Evolutionary conservation across 805 yeast genomes (phyloP).

Genomic region (Yamadazyma kitorensis): DNA sequence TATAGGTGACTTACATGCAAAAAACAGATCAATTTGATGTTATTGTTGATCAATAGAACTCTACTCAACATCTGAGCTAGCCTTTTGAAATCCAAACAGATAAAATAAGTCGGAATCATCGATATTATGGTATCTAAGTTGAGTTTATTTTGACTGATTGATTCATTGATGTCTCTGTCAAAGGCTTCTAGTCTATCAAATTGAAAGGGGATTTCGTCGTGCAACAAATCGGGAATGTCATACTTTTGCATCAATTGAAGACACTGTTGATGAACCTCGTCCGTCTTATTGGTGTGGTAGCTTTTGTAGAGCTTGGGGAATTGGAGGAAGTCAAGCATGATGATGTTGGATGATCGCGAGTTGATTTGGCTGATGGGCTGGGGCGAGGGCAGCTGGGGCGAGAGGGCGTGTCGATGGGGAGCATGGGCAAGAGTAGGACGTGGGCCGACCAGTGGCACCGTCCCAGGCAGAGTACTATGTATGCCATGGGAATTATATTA

Average conservation of each 20-base stretch:
- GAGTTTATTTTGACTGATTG: conserved; percentile 14
- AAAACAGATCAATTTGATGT: conserved; percentile 7
- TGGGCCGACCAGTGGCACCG: too few relatives aligned
- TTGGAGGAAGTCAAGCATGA: conserved; percentile 10
- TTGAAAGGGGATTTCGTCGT: conserved; percentile 28
- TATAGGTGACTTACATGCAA: conserved; percentile 9
- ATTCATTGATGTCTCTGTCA: conserved; percentile 22
- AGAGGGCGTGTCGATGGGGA: too few relatives aligned
- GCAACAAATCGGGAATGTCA: conserved; percentile 6
- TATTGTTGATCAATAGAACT: conserved; percentile 5
- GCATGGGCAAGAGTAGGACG: too few relatives aligned
- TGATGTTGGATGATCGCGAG: background rate
- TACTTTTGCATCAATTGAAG: conserved; percentile 24
- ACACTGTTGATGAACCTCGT: conserved; percentile 2
- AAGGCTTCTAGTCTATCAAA: conserved; percentile 29
- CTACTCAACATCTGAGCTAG: conserved; percentile 5
- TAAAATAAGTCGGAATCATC: conserved; percentile 11
- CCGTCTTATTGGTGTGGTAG: conserved; percentile 1
- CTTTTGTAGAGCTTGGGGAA: conserved; percentile 8
- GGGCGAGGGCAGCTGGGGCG: too few relatives aligned
- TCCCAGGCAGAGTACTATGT: too few relatives aligned
- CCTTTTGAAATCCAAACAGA: conserved; percentile 10
- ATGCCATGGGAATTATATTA: too few relatives aligned
- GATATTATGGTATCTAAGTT: conserved; percentile 16
- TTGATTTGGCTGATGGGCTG: too few relatives aligned